These are phyloP conservation scores for Persicaria maculosa DNA, from an alignment of 148 eudicot species.

Conservation along the genomic window DNA sequence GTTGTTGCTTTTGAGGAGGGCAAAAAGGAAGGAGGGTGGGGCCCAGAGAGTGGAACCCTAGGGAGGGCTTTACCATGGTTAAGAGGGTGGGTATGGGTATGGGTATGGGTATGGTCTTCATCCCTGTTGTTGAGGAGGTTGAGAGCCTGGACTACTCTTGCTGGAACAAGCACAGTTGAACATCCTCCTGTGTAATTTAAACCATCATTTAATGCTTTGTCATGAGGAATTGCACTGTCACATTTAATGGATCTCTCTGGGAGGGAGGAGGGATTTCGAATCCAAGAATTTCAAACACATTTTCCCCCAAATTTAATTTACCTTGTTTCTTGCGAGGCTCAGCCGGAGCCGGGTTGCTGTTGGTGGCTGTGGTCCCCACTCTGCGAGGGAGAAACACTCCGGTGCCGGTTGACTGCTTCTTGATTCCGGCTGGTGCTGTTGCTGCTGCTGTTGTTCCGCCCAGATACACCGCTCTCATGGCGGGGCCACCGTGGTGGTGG, in stretches of 20 bases:
- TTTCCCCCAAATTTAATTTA: constrained; percentile 10
- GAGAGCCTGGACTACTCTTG: constrained; percentile 32
- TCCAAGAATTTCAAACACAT: not conserved
- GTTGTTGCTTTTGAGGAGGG: not conserved
- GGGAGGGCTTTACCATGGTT: constrained; percentile 23
- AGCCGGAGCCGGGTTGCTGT: not conserved
- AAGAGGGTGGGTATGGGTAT: constrained; percentile 11
- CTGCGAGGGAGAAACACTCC: constrained; percentile 77
- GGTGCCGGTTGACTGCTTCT: constrained; percentile 56
- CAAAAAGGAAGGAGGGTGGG: not conserved
- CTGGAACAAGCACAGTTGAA: constrained; percentile 30
- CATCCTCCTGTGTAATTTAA: constrained; percentile 27
- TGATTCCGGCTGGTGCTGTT: constrained; percentile 18
- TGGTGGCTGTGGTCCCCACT: constrained; percentile 13
- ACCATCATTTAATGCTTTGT: not conserved
- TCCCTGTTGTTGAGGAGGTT: constrained; percentile 27
- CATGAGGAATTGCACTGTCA: not conserved
- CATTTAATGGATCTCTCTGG: not conserved
- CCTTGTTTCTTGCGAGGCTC: constrained; percentile 52
- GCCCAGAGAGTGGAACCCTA: not conserved
- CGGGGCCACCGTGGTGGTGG: constrained; percentile 10
- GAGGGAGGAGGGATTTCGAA: not conserved
- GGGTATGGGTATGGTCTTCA: constrained; percentile 13
- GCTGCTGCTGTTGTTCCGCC: constrained; percentile 20
- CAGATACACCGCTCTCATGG: constrained; percentile 13